Base-by-base conservation (phyloP, 805 yeast species). In the Saccharomycopsis sp. region DNA sequence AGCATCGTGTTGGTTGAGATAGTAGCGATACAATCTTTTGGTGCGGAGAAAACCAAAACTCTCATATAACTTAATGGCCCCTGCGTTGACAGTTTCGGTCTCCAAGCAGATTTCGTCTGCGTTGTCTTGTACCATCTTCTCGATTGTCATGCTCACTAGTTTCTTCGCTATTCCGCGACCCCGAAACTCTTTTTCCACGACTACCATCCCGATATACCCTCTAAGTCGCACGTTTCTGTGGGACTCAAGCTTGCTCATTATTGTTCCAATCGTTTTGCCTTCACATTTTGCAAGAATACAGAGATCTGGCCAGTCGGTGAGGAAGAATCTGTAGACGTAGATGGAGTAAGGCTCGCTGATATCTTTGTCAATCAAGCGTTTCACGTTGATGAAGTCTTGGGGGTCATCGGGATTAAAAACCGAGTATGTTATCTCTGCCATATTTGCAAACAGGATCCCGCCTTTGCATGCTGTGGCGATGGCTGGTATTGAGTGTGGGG, bases 201-300 rank as follows among this genome's bases (percentile, higher is more conserved):
- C 97, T 56, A 94, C 73, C 99, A 94, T 94, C 1, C 97, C 99
- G 29, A 94, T 91, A 67, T 94, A 94, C 0, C 99, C 99, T 60
- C 99, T 77, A 64, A 77, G 68, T 60, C 97, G 76, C 9, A 81
- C 84, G 21, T 79, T 77, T 59, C 92, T 77, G 70, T 92, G 97
- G 1, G 80, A 75, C 62, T 88, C 96, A 12, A 84, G 81, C 65
- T 91, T 89, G 55, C 95, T 84, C 4, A 94, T 88, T 5, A 92
- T 84, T 44, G 87, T 89, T 2, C 97, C 99, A n/a, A 91, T 75
- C 1, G 85, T 77, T 18, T 67, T 65, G 2, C 60, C 67, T 4
- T 64, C 67, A 1, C 66, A 65, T 9, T 65, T 61, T 8, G 87
- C 92, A 44, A 88, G 66, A 55, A 79, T 79, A 60, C 96, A 87